Percentiles rank a stretch among this genome's conserved stretches.
Evolutionary conservation across 495 filamentous ascomycete genomes (phyloP).

Genomic region (Hypoxylon crocopeplum): DNA sequence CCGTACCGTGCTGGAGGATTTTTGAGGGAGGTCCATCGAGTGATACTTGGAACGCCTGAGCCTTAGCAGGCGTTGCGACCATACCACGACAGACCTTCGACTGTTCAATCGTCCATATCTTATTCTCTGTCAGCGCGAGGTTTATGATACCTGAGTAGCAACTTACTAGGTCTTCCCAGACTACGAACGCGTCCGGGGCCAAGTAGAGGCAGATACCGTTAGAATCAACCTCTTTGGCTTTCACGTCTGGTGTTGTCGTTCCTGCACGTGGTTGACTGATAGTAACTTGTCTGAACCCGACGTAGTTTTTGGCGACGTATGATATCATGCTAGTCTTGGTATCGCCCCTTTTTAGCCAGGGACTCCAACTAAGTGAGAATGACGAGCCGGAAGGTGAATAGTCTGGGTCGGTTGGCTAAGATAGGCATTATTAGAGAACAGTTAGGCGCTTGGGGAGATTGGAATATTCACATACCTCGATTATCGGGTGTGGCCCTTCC

Average conservation of each 20-base stretch:
- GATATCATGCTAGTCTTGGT: slow-evolving; percentile 47
- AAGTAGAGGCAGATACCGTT: slow-evolving; percentile 51
- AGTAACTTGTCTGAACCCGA: slow-evolving; percentile 53
- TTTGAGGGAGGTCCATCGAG: slow-evolving; percentile 27
- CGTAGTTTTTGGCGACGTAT: slow-evolving; percentile 49
- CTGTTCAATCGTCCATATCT: slow-evolving; percentile 46
- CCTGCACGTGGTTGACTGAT: slow-evolving; percentile 33
- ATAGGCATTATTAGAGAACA: background rate
- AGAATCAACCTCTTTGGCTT: slow-evolving; percentile 37
- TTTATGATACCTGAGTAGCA: background rate
- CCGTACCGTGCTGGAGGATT: slow-evolving; percentile 34
- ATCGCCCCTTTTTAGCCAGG: slow-evolving; percentile 44
- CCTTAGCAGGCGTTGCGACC: slow-evolving; percentile 47
- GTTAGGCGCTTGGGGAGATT: background rate
- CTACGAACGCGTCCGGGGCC: slow-evolving; percentile 52
- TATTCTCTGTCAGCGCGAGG: slow-evolving; percentile 19
- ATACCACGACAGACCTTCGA: slow-evolving; percentile 48
- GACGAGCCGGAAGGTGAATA: slow-evolving; percentile 49
- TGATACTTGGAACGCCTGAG: slow-evolving; percentile 47
- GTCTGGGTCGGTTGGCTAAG: slow-evolving; percentile 45
- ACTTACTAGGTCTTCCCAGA: slow-evolving; percentile 54
- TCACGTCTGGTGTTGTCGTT: slow-evolving; percentile 36
- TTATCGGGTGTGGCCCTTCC: slow-evolving; percentile 48
- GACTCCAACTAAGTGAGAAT: slow-evolving; percentile 54
- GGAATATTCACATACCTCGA: slow-evolving; percentile 38